A percentile compares a stretch with the other conserved stretches of the same genome.
Evolutionary conservation across 2,329 filamentous ascomycete genomes (phyloP).

Genomic region (Lasiodiplodia citricola): DNA sequence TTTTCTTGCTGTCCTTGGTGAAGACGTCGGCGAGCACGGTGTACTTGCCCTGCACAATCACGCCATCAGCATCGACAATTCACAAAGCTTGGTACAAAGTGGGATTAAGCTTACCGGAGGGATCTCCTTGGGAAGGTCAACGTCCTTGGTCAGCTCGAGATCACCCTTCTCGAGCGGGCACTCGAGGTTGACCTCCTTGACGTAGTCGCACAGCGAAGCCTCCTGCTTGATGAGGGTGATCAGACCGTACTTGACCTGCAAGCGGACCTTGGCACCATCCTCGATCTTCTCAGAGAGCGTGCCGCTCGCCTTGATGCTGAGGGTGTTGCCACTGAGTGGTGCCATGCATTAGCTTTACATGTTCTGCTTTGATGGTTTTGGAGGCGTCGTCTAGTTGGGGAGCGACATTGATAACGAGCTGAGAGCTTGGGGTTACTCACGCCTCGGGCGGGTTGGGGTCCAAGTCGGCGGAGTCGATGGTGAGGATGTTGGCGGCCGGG

Average conservation of each 20-base stretch:
- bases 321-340: conserved; percentile 70
- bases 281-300: conserved; percentile 74
- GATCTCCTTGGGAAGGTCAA: conserved; percentile 84
- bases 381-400: neutral
- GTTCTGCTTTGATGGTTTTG: neutral
- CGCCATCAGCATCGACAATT: conserved; percentile 2
- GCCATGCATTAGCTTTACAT: neutral
- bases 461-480: conserved; percentile 80
- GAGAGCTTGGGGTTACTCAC: conserved; percentile 61
- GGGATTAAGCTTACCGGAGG: conserved; percentile 71
- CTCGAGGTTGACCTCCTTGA: conserved; percentile 83
- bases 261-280: conserved; percentile 77
- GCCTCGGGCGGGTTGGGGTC: conserved; percentile 83
- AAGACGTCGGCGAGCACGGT: conserved; percentile 85
- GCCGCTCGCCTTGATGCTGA: conserved; percentile 80
- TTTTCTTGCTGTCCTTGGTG: conserved; percentile 71
- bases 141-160: conserved; percentile 75
- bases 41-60: conserved; percentile 76
- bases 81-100: neutral
- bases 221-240: conserved; percentile 84
- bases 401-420: neutral
- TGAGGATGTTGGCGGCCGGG: conserved; percentile 71
- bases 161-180: conserved; percentile 86
- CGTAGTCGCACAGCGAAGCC: conserved; percentile 86
- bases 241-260: conserved; percentile 92